phyloP scores from a whole-genome alignment of 2,329 filamentous ascomycete species.

The Diaporthe amygdali region DNA sequence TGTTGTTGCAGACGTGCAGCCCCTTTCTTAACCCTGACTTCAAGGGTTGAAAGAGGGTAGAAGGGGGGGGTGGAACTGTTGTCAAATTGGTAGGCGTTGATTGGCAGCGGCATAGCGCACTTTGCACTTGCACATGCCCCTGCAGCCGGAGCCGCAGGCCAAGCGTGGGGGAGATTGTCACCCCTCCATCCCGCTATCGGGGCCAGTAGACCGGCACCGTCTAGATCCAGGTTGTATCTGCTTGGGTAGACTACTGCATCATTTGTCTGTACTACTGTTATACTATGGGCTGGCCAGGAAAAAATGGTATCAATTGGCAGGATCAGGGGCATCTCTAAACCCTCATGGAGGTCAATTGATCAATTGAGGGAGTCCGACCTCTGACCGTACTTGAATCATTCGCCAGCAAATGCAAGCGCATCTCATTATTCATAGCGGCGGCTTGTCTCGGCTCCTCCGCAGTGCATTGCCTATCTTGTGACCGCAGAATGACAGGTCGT shows the following conservation, averaged over 20 bases:
- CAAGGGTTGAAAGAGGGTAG: background rate
- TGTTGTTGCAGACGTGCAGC: background rate
- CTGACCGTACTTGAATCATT: constrained; percentile 13
- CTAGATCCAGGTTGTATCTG: background rate
- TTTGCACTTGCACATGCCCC: background rate
- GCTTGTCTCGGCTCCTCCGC: constrained; percentile 21
- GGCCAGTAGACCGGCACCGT: background rate
- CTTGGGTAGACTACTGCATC: background rate
- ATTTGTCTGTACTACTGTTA: background rate
- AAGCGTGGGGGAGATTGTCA: constrained; percentile 12
- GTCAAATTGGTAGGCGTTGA: constrained; percentile 5
- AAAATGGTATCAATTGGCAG: background rate
- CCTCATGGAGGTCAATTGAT: background rate
- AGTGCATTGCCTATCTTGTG: constrained; percentile 18
- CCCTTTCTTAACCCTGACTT: background rate
- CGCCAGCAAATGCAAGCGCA: background rate
- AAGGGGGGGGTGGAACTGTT: background rate
- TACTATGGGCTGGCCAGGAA: background rate
- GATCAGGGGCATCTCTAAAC: background rate
- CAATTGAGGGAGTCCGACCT: background rate
- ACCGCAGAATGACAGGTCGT: constrained; percentile 19
- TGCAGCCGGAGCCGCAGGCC: background rate
- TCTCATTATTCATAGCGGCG: constrained; percentile 26
- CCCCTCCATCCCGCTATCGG: constrained; percentile 26
- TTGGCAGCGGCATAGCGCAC: background rate